phyloP scores from a whole-genome alignment of 192 early-diverging fungal species.

The Coemansia sp. region DNA sequence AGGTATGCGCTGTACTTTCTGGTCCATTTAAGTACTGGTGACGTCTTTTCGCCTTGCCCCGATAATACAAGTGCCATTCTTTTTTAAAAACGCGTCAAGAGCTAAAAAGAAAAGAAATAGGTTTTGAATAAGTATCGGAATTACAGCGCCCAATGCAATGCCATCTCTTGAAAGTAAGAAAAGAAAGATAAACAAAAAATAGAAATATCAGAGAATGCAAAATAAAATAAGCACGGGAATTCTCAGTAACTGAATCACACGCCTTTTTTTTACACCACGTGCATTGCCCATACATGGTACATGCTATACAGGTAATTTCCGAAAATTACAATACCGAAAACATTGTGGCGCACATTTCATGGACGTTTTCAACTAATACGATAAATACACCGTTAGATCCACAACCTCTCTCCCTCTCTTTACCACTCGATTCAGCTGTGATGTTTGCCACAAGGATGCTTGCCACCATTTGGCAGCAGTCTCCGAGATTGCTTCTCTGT shows the following conservation, averaged over 20 bases:
- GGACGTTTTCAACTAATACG: too few relatives aligned
- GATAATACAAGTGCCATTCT: slow-evolving; percentile 50
- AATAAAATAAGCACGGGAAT: neutral
- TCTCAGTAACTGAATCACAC: too few relatives aligned
- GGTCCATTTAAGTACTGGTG: slow-evolving; percentile 28
- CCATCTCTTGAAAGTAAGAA: neutral
- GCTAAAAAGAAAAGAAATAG: neutral
- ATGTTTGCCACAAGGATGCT: neutral
- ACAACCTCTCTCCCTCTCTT: neutral
- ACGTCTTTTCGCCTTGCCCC: slow-evolving; percentile 49
- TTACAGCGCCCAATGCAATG: neutral
- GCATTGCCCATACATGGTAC: neutral
- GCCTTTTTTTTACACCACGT: neutral
- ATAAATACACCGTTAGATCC: too few relatives aligned
- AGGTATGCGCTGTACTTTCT: slow-evolving; percentile 45
- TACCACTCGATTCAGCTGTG: neutral
- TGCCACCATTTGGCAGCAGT: neutral
- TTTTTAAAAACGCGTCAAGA: too few relatives aligned
- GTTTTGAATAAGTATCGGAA: neutral
- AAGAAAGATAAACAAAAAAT: neutral
- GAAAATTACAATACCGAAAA: neutral
- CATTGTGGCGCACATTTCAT: too few relatives aligned
- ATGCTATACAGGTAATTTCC: neutral
- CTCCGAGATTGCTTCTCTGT: neutral
- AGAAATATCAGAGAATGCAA: neutral